Evolutionary conservation across 768 basidiomycete species (phyloP).

Genomic region (Daedaleopsis sinensis): DNA sequence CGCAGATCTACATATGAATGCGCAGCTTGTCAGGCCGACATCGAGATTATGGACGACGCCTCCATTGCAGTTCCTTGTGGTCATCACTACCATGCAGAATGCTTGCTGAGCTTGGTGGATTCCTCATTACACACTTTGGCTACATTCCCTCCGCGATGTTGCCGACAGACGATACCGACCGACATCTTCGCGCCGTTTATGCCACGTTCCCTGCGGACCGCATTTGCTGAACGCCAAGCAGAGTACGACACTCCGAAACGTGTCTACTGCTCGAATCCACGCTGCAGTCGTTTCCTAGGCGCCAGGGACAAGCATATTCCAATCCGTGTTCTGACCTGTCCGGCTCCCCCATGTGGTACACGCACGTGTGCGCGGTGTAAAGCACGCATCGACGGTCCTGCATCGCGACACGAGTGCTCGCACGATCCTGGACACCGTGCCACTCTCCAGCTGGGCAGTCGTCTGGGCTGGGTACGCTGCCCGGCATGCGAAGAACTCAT

Average conservation of each 20-base stretch:
- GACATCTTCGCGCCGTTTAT: slow-evolving; percentile 21
- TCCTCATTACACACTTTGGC: slow-evolving; percentile 25
- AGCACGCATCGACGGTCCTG: slow-evolving; percentile 9
- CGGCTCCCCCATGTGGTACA: slow-evolving; percentile 14
- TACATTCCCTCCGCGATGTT: slow-evolving; percentile 35
- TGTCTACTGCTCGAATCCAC: slow-evolving; percentile 32
- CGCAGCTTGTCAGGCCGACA: slow-evolving; percentile 19
- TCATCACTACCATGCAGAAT: slow-evolving; percentile 29
- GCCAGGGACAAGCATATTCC: slow-evolving; percentile 13
- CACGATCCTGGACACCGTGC: slow-evolving; percentile 19
- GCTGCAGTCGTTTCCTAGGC: slow-evolving; percentile 33
- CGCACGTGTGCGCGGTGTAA: slow-evolving; percentile 27
- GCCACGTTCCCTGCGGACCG: slow-evolving; percentile 1
- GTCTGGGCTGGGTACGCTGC: slow-evolving; percentile 30
- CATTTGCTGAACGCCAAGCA: slow-evolving; percentile 21
- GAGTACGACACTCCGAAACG: slow-evolving; percentile 29
- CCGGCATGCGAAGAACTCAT: slow-evolving; percentile 30
- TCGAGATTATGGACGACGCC: slow-evolving; percentile 1
- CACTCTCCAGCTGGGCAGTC: slow-evolving; percentile 16
- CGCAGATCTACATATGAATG: slow-evolving; percentile 18
- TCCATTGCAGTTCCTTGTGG: slow-evolving; percentile 24
- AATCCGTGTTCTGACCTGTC: slow-evolving; percentile 19
- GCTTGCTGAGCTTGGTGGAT: slow-evolving; percentile 28
- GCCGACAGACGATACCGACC: slow-evolving; percentile 25
- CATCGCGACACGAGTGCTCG: slow-evolving; percentile 18